A percentile compares a stretch with the other conserved stretches of the same genome.
These are phyloP conservation scores for Saccharomycopsis javanensis DNA, from an alignment of 805 yeast species.

Conservation along the genomic window DNA sequence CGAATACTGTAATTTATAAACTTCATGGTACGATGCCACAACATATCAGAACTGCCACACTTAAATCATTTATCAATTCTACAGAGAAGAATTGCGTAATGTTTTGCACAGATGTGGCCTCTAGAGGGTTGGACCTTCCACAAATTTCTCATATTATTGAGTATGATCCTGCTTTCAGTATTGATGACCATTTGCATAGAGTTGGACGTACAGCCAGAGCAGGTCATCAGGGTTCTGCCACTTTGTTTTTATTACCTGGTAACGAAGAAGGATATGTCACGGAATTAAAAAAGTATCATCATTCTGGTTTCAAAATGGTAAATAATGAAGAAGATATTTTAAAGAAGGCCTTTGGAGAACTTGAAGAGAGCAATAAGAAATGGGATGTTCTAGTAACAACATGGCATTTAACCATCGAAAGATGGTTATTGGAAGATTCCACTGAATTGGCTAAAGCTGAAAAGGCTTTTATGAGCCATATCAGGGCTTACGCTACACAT, in stretches of 20 bases:
- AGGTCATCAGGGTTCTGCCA: slow-evolving; percentile 75
- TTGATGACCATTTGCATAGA: slow-evolving; percentile 93
- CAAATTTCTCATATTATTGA: slow-evolving; percentile 79
- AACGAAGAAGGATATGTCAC: slow-evolving; percentile 77
- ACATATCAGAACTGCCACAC: slow-evolving; percentile 68
- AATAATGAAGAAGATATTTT: slow-evolving; percentile 37
- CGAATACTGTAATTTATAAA: slow-evolving; percentile 45
- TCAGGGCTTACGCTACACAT: slow-evolving; percentile 95
- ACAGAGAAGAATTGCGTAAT: slow-evolving; percentile 52
- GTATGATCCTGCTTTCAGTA: slow-evolving; percentile 88
- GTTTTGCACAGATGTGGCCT: slow-evolving; percentile 95
- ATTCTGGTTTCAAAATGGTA: slow-evolving; percentile 37
- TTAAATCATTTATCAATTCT: slow-evolving; percentile 41
- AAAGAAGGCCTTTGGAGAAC: slow-evolving; percentile 27
- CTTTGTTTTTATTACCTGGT: slow-evolving; percentile 78
- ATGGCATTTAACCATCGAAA: slow-evolving; percentile 85
- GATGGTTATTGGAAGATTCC: slow-evolving; percentile 71
- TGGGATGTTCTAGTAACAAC: slow-evolving; percentile 97
- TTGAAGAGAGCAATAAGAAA: slow-evolving; percentile 28
- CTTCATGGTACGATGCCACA: slow-evolving; percentile 90
- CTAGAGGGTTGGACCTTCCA: slow-evolving; percentile 92
- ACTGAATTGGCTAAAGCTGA: slow-evolving; percentile 55
- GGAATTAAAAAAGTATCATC: slow-evolving; percentile 47
- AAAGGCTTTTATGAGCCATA: slow-evolving; percentile 77
- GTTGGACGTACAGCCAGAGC: slow-evolving; percentile 98